Percentiles rank a stretch among this genome's conserved stretches.
phyloP scores from a whole-genome alignment of 495 filamentous ascomycete genomes.

The Lichenothelia convexa region DNA sequence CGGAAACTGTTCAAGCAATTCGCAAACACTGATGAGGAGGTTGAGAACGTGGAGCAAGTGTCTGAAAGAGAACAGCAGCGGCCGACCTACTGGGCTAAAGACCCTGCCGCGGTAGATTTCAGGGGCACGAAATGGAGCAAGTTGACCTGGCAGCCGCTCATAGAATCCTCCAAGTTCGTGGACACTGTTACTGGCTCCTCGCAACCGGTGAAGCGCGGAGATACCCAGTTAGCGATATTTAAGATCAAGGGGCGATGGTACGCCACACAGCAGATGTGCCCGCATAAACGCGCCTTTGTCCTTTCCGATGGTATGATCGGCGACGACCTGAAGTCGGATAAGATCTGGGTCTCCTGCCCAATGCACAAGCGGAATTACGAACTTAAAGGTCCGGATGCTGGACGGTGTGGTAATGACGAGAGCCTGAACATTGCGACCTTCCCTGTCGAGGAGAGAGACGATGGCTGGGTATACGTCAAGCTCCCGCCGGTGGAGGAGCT shows the following conservation, averaged over 20 bases:
- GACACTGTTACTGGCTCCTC: conserved; percentile 53
- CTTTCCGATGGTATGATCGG: conserved; percentile 77
- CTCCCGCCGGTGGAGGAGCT: conserved; percentile 74
- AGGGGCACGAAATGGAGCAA: conserved; percentile 50
- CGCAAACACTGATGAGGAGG: conserved; percentile 58
- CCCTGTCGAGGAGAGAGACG: conserved; percentile 55
- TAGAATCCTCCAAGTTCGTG: conserved; percentile 54
- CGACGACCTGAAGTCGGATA: conserved; percentile 33
- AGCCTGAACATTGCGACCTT: conserved; percentile 74
- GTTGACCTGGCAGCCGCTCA: conserved; percentile 70
- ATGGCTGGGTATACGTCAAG: conserved; percentile 73
- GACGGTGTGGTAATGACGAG: conserved; percentile 61
- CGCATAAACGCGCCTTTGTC: conserved; percentile 84
- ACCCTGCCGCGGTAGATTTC: conserved; percentile 55
- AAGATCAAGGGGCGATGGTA: conserved; percentile 70
- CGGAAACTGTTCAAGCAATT: conserved; percentile 71
- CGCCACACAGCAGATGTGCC: conserved; percentile 96
- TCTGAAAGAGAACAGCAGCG: conserved; percentile 57
- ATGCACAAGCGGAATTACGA: conserved; percentile 88
- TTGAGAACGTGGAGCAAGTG: conserved; percentile 54
- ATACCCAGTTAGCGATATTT: conserved; percentile 86
- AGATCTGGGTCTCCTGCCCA: conserved; percentile 78
- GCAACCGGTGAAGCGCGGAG: conserved; percentile 64
- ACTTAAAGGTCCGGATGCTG: conserved; percentile 47
- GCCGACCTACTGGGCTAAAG: conserved; percentile 71